Evolutionary conservation across 805 yeast species (phyloP), one percentile per base, ranked within the genome.

Genomic region (Debaryomyces hansenii): DNA sequence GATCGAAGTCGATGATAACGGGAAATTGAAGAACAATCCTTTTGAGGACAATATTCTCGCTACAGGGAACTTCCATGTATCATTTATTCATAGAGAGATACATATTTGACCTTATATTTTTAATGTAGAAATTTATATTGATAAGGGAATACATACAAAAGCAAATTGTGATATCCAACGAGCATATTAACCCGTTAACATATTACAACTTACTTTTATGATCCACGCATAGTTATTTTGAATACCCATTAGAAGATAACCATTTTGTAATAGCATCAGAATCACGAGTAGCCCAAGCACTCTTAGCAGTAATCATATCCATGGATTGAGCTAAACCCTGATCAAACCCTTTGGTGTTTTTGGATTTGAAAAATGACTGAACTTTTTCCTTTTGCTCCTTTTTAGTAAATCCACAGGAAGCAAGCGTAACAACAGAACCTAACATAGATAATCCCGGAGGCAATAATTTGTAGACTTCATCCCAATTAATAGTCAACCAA

Each of bases 381-480:
- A 84, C 77, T 47, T 75, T 77, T 18, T 73, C 70, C 54, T 75
- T 74, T 51, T 82, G 81, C 29, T 73, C 79, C 32, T 66, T 63
- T 44, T 79, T 78, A 24, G 90, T 77, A 67, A 82, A 84, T 1
- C 85, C 82, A 20, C 82, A 67, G 34, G 87, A 77, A 40, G 84
- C 69, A 31, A 86, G 52, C 28, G 76, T 72, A 34, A 92, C 86
- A 48, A 94, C 83, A 15, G 84, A 74, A 16, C 92, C 86, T 57
- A 92, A 74, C 88, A 90, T 82, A 20, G 90, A 77, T 52, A 85
- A 77, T 10, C 89, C 85, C 12, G 96, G 89, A 42, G 97, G 96
- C 62, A 90, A 78, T 58, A 77, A 72, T 63, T 80, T 76, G 56
- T 69, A 68, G 49, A 92, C 61, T 38, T 72, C 77, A 47, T 82